These are phyloP conservation scores for Solanum verrucosum DNA, from an alignment of 257 asterid genomes.

Conservation along the genomic window DNA sequence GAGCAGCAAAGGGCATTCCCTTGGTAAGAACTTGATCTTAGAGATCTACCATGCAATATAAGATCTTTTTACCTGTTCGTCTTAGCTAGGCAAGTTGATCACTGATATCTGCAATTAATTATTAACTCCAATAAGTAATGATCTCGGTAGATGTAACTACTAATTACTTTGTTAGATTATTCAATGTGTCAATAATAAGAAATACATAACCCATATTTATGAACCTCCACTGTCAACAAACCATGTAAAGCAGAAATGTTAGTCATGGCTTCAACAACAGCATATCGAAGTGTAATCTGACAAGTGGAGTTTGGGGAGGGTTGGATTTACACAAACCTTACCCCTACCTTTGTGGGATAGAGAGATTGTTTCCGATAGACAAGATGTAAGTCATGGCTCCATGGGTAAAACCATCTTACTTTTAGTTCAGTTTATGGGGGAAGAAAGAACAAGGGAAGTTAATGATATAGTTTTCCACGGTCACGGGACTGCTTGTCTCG, in stretches of 20 bases:
- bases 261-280: not conserved
- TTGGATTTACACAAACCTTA: not conserved
- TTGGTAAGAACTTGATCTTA: slow-evolving; percentile 49
- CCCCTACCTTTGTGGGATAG: not conserved
- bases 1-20: slow-evolving; percentile 79
- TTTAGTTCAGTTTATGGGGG: not conserved
- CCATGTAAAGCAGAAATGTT: not conserved
- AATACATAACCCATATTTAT: not conserved
- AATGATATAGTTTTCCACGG: not conserved
- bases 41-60: not conserved
- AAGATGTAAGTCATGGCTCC: not conserved
- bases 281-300: not conserved
- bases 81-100: not conserved
- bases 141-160: not conserved
- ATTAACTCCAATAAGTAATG: not conserved
- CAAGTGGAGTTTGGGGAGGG: not conserved
- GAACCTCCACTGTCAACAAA: not conserved
- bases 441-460: not conserved
- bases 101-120: not conserved
- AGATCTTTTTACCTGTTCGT: not conserved
- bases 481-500: not conserved
- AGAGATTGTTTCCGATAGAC: not conserved
- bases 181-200: not conserved
- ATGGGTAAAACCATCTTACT: not conserved
- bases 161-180: not conserved